Percentiles rank a stretch among this genome's conserved stretches.
Evolutionary conservation across 2,329 filamentous ascomycete species (phyloP).

Genomic region (Colletotrichum sp.): DNA sequence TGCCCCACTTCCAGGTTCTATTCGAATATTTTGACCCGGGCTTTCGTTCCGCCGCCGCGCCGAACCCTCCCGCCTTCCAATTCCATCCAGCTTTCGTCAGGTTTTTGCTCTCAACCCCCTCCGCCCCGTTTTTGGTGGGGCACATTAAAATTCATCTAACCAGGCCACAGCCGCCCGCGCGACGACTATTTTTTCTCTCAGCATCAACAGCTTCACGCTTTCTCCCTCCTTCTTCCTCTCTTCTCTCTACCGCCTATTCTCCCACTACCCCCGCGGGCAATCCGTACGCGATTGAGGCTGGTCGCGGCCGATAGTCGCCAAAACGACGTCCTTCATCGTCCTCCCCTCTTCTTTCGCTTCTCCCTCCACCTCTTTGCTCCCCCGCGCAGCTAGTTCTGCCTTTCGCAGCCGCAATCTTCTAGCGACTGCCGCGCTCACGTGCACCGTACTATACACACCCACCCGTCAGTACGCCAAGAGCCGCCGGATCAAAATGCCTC

Average conservation of each 20-base stretch:
- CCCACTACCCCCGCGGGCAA: constrained; percentile 11
- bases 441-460: constrained; percentile 51
- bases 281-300: constrained; percentile 40
- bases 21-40: neutral
- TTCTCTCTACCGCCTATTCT: constrained; percentile 18
- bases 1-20: neutral
- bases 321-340: constrained; percentile 47
- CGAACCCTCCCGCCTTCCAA: neutral
- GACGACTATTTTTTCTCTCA: constrained; percentile 23
- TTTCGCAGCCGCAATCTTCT: constrained; percentile 42
- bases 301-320: constrained; percentile 43
- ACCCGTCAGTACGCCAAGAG: constrained; percentile 66
- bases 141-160: constrained; percentile 23
- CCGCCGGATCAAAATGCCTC: constrained; percentile 78
- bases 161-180: constrained; percentile 11
- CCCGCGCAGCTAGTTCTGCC: constrained; percentile 72
- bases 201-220: constrained; percentile 25
- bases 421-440: constrained; percentile 57
- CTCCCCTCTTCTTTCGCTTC: constrained; percentile 57
- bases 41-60: constrained; percentile 6
- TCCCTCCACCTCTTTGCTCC: constrained; percentile 52
- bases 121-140: constrained; percentile 12
- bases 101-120: neutral
- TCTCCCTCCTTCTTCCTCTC: constrained; percentile 26
- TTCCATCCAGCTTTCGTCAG: neutral